Evolutionary conservation across 2,329 filamentous ascomycete species (phyloP).

Genomic region (Trichoderma harzianum): DNA sequence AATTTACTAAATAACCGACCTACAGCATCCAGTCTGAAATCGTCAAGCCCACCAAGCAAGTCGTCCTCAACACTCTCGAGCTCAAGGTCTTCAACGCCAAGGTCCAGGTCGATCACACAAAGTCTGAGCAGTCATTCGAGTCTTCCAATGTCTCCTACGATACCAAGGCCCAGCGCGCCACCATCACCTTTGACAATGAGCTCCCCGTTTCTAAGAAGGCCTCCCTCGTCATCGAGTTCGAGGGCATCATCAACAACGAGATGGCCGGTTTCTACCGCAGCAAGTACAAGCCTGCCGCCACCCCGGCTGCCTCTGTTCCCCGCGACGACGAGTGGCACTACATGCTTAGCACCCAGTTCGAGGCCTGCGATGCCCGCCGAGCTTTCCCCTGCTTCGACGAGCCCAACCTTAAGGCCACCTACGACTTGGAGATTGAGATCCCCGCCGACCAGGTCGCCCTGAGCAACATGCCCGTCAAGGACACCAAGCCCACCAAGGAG

Average conservation of each 20-base stretch:
- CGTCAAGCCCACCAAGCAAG: conserved; percentile 66
- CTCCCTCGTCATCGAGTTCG: conserved; percentile 66
- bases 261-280: conserved; percentile 94
- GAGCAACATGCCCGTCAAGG: conserved; percentile 93
- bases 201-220: conserved; percentile 66
- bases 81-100: conserved; percentile 69
- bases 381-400: conserved; percentile 99
- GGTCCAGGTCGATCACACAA: conserved; percentile 55
- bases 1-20: conserved; percentile 34
- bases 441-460: conserved; percentile 84
- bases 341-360: conserved; percentile 96
- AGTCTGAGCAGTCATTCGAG: conserved; percentile 55
- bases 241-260: conserved; percentile 79
- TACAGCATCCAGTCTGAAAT: conserved; percentile 79
- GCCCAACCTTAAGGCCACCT: conserved; percentile 93
- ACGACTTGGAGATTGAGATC: conserved; percentile 89
- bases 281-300: conserved; percentile 79
- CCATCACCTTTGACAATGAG: conserved; percentile 70
- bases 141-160: conserved; percentile 74
- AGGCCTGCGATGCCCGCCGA: conserved; percentile 89
- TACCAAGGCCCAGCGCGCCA: conserved; percentile 77
- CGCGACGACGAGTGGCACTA: conserved; percentile 64
- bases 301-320: conserved; percentile 73
- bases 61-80: conserved; percentile 82
- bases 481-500: conserved; percentile 53